Evolutionary conservation across 2,329 filamentous ascomycete species (phyloP).

Genomic region (Sporothrix variecibatus): DNA sequence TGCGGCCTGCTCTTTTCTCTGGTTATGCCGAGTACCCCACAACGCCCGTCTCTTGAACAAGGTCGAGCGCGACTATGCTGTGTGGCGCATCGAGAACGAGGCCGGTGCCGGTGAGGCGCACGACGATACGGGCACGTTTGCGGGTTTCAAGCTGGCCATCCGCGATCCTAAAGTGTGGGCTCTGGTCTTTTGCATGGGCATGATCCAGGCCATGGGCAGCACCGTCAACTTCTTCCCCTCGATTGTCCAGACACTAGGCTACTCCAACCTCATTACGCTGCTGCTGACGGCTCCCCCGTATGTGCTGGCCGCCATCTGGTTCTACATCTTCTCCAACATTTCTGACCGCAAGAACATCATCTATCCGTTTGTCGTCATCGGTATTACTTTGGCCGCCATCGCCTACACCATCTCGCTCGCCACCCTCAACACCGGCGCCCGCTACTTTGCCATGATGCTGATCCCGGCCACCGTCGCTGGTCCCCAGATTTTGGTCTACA

Average conservation of each 20-base stretch:
- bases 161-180: slow-evolving; percentile 24
- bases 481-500: slow-evolving; percentile 45
- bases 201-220: slow-evolving; percentile 41
- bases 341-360: slow-evolving; percentile 39
- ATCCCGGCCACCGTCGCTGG: slow-evolving; percentile 44
- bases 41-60: slow-evolving; percentile 36
- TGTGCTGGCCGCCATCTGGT: slow-evolving; percentile 39
- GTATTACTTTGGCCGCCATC: slow-evolving; percentile 38
- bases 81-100: slow-evolving; percentile 39
- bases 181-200: slow-evolving; percentile 35
- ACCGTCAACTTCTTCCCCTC: slow-evolving; percentile 38
- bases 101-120: slow-evolving; percentile 43
- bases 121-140: slow-evolving; percentile 35
- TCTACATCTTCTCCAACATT: slow-evolving; percentile 40
- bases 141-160: slow-evolving; percentile 29
- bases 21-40: slow-evolving; percentile 60
- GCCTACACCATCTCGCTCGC: slow-evolving; percentile 44
- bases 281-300: slow-evolving; percentile 23
- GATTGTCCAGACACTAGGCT: slow-evolving; percentile 39
- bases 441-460: slow-evolving; percentile 48
- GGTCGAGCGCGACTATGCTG: slow-evolving; percentile 37
- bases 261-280: slow-evolving; percentile 47
- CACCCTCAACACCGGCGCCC: slow-evolving; percentile 42
- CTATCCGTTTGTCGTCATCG: slow-evolving; percentile 40
- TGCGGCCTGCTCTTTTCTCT: slow-evolving; percentile 58